Conservation (phyloP, 2,329 filamentous ascomycete genomes). For the Pestalotiopsis sp. region DNA sequence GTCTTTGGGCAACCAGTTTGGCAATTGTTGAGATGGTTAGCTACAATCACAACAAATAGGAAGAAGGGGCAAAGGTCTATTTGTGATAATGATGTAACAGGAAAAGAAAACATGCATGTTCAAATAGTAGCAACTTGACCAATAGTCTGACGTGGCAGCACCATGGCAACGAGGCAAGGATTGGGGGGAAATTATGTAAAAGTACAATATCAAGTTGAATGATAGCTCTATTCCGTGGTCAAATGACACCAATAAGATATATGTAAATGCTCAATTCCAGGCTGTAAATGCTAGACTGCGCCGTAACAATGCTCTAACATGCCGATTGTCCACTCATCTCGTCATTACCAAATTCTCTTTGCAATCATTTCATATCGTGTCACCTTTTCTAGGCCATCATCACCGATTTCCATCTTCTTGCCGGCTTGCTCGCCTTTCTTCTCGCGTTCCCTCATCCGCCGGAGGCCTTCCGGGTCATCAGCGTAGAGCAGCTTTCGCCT, state of each 20-base stretch:
- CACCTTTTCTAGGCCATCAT: constrained; percentile 60
- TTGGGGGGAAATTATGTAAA: no score
- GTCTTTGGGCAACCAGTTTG: no score
- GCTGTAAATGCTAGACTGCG: background rate
- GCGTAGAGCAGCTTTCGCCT: constrained; percentile 83
- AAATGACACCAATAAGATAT: background rate
- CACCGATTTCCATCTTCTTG: constrained; percentile 49
- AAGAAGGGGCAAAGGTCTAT: no score
- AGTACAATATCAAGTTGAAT: no score
- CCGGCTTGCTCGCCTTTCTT: constrained; percentile 64
- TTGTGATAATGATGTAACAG: no score
- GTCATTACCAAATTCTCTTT: constrained; percentile 86
- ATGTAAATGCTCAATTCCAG: background rate
- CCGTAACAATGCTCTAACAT: background rate
- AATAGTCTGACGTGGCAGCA: no score
- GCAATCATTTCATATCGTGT: constrained; percentile 91
- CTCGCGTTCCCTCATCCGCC: constrained; percentile 63
- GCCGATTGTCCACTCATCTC: background rate
- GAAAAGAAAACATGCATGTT: no score
- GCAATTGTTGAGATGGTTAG: no score
- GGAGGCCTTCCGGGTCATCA: constrained; percentile 76
- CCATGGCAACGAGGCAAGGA: no score
- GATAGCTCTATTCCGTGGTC: no score
- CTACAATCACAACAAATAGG: no score
- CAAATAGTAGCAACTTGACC: no score